Evolutionary conservation across 1,139 yeast species (phyloP).

Genomic region (Arxiozyma heterogenica): DNA sequence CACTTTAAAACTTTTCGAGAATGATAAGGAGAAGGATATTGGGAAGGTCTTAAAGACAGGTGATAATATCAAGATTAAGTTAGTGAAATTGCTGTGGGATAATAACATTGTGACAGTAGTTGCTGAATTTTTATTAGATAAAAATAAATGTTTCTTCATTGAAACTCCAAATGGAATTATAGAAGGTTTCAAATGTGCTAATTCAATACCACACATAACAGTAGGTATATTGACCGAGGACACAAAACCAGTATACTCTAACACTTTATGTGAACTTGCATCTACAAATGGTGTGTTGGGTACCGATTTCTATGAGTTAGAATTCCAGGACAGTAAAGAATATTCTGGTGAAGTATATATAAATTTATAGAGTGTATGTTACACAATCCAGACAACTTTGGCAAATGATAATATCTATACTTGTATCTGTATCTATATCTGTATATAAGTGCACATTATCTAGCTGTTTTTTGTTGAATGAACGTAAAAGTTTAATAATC

Average conservation of each 20-base stretch:
- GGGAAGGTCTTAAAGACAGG: conserved; percentile 3
- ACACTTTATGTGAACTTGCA: conserved; percentile 30
- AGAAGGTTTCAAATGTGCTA: conserved; percentile 33
- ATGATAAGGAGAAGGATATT: conserved; percentile 3
- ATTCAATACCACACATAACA: conserved; percentile 61
- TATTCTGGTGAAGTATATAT: conserved; percentile 18
- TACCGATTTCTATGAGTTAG: conserved; percentile 12
- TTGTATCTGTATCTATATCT: neutral
- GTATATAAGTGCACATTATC: neutral
- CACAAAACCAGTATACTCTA: conserved; percentile 45
- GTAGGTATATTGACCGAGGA: conserved; percentile 49
- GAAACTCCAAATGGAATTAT: conserved; percentile 21
- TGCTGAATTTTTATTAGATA: conserved; percentile 34
- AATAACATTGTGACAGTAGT: conserved; percentile 47
- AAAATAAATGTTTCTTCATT: conserved; percentile 14
- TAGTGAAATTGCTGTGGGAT: conserved; percentile 44
- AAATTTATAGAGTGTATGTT: conserved; percentile 10
- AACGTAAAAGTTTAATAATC: too few relatives aligned
- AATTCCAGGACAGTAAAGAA: conserved; percentile 11
- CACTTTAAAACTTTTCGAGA: conserved; percentile 6
- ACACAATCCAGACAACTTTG: neutral
- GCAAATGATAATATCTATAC: too few relatives aligned
- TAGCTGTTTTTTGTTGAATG: neutral
- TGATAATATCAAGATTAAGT: conserved; percentile 32
- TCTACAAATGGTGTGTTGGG: neutral